These are phyloP conservation scores for Barnettozyma siamensis DNA, from an alignment of 805 yeast species.

Conservation along the genomic window DNA sequence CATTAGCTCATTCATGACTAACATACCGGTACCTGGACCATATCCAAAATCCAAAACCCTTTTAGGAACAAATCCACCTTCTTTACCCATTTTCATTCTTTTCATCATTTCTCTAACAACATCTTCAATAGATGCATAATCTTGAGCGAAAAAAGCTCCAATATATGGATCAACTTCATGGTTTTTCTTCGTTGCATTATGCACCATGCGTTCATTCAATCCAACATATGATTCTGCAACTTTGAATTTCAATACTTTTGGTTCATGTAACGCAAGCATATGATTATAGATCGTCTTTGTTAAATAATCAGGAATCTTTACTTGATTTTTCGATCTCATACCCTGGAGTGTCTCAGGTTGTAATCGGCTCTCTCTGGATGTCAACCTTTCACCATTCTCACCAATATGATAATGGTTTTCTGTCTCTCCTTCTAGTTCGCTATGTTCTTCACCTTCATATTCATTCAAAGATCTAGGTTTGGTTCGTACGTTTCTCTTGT, in stretches of 20 bases:
- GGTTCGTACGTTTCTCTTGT: conserved; percentile 4
- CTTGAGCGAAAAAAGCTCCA: conserved; percentile 74
- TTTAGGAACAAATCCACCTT: conserved; percentile 47
- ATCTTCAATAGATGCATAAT: conserved; percentile 65
- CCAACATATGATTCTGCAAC: conserved; percentile 52
- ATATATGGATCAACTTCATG: conserved; percentile 74
- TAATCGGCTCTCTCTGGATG: conserved; percentile 35
- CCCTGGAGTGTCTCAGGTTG: conserved; percentile 55
- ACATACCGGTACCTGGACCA: conserved; percentile 91
- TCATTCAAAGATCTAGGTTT: no score
- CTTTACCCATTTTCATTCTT: conserved; percentile 30
- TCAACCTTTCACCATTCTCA: conserved; percentile 16
- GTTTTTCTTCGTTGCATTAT: conserved; percentile 37
- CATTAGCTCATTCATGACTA: conserved; percentile 81
- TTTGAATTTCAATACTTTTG: conserved; percentile 56
- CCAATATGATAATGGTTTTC: no score
- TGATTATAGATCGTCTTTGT: conserved; percentile 57
- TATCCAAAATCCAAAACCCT: conserved; percentile 72
- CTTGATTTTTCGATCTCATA: conserved; percentile 41
- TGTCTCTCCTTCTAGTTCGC: conserved; percentile 27
- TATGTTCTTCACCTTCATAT: conserved; percentile 17
- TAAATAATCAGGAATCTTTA: conserved; percentile 51
- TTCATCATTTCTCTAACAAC: conserved; percentile 61
- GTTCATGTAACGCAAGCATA: conserved; percentile 53
- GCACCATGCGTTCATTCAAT: conserved; percentile 48